These are phyloP conservation scores for Zizania latifolia DNA, from an alignment of 176 grass and related monocot genomes.

Conservation along the genomic window DNA sequence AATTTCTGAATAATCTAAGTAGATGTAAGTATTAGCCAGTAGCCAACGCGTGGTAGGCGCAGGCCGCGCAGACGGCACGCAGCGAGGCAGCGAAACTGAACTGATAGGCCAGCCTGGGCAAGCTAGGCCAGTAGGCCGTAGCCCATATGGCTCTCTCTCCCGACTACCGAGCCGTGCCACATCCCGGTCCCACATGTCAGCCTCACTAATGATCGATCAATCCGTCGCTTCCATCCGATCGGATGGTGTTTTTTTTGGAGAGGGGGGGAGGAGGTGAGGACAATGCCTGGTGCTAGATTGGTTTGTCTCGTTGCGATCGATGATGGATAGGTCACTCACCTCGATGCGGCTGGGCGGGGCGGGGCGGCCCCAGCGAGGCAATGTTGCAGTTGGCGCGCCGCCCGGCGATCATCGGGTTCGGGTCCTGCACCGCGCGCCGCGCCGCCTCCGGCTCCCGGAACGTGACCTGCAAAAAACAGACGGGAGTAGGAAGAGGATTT, in stretches of 20 bases:
- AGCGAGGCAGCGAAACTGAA: background rate
- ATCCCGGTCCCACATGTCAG: background rate
- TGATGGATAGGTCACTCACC: constrained; percentile 21
- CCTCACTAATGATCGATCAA: background rate
- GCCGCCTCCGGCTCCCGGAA: constrained; percentile 79
- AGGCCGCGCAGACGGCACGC: background rate
- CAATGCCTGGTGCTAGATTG: background rate
- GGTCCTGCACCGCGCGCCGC: constrained; percentile 61
- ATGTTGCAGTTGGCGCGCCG: constrained; percentile 99
- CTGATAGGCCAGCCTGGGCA: constrained; percentile 52
- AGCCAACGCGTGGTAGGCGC: constrained; percentile 17
- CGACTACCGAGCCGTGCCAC: background rate
- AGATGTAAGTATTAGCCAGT: no score
- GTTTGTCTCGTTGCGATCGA: background rate
- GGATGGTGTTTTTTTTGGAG: background rate
- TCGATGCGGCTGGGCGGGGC: constrained; percentile 47
- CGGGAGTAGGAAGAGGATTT: no score
- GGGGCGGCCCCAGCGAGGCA: constrained; percentile 66
- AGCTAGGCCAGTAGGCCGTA: no score
- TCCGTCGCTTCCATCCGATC: background rate
- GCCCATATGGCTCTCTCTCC: background rate
- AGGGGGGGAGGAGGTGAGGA: background rate
- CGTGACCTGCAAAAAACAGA: constrained; percentile 97
- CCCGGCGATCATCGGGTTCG: constrained; percentile 76
- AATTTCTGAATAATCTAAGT: background rate